Evolutionary conservation across 352 stramenopile species (phyloP), one percentile per base, ranked within the genome.

Genomic region (Globisporangium solare): DNA sequence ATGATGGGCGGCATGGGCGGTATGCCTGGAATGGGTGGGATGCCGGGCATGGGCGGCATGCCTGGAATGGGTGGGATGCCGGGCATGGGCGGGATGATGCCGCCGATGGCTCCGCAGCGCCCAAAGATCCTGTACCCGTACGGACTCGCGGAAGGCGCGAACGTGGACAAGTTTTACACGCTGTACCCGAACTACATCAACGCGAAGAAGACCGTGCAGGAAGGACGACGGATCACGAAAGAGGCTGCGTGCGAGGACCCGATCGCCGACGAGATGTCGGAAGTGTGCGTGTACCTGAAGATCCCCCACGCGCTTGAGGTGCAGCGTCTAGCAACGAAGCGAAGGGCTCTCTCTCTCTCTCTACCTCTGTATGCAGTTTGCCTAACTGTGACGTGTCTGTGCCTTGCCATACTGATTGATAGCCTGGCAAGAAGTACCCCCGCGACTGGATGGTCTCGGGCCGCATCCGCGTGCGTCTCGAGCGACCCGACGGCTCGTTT

Each of bases 131-230:
- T 92, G 13, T 89, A 88, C 67, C 71, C 60, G 7, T 84, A 88
- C 49, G 79, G 79, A 3, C 61, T 92, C 40, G 64, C 76, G 1
- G 71, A 90, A 53, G 80, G 74, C 39, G 69, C 67, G 31, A 67
- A 72, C 15, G 78, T 83, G 3, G 72, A 83, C 32, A 68, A 42
- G 14, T 88, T 89, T 52, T 79, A 74, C 54, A 92, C 77, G 40
- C 88, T 95, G 57, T 95, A 92, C 67, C 86, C 86, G 1, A 89
- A 90, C 67, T 94, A 94, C 71, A 88, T 95, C 58, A 82, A 95
- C 64, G 63, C 66, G 49, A 77, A 71, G 47, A 94, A 94, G 70
- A 93, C 83, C n/a, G 73, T 91, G 59, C 71, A 88, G 56, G 64
- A 92, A 51, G 86, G 86, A 1, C 83, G 86, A 17, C 83, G 83